Conservation (phyloP, 306 rosid genomes). For the Quillaja saponaria region DNA sequence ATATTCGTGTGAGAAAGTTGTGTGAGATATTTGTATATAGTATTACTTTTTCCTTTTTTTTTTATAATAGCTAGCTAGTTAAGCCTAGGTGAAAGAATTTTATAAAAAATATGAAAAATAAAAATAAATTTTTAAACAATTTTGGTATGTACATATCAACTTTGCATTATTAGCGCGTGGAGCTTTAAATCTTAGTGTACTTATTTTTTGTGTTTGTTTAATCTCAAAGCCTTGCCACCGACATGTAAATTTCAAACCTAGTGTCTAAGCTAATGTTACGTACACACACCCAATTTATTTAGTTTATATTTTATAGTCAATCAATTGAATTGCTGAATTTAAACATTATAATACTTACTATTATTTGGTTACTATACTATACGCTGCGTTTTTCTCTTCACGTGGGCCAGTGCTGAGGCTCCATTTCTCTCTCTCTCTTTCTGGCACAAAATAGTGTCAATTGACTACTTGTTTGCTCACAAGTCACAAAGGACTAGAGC, state of each 20-base stretch:
- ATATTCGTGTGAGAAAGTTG: no score
- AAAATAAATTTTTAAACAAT: no score
- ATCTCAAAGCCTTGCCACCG: slow-evolving; percentile 39
- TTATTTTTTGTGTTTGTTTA: background rate
- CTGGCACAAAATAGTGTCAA: slow-evolving; percentile 48
- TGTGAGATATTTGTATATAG: no score
- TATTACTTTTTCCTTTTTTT: no score
- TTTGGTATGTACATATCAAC: no score
- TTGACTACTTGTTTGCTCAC: slow-evolving; percentile 25
- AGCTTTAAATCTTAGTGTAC: background rate
- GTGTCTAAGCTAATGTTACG: background rate
- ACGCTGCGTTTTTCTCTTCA: slow-evolving; percentile 39
- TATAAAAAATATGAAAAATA: no score
- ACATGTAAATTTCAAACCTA: slow-evolving; percentile 34
- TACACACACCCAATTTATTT: background rate
- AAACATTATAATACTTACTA: background rate
- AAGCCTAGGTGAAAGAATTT: no score
- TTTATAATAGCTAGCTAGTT: no score
- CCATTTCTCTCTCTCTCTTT: slow-evolving; percentile 29
- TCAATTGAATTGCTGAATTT: background rate
- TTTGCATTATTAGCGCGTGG: no score
- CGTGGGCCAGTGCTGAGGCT: slow-evolving; percentile 62
- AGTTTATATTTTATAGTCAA: background rate
- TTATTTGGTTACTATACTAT: background rate
- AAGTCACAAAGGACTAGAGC: no score